These are phyloP conservation scores for Closterium sp. DNA, from an alignment of 139 green algal genomes.

Conservation along the genomic window DNA sequence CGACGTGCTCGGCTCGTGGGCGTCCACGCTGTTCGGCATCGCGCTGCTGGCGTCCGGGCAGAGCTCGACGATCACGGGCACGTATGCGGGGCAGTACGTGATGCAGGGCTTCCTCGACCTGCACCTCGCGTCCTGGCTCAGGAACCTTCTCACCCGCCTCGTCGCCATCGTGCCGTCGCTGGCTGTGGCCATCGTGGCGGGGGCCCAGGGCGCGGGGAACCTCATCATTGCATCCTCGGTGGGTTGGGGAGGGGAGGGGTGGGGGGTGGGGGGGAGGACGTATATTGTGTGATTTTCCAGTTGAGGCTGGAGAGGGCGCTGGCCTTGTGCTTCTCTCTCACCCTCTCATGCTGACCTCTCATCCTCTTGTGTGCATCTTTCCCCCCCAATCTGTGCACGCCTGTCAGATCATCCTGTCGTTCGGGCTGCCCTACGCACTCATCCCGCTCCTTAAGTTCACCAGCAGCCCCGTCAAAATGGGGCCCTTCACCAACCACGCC, in stretches of 20 bases:
- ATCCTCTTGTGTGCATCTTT: not conserved
- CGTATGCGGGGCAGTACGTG: constrained; percentile 80
- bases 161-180: constrained; percentile 57
- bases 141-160: constrained; percentile 54
- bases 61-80: constrained; percentile 75
- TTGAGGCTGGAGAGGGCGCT: too few species aligned
- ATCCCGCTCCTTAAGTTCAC: constrained; percentile 61
- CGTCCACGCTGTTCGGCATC: constrained; percentile 44
- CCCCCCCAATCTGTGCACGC: not conserved
- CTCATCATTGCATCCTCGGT: too few species aligned
- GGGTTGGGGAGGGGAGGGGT: not conserved
- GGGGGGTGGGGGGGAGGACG: not conserved
- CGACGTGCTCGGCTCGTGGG: constrained; percentile 23
- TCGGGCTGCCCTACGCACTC: constrained; percentile 62
- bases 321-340: too few species aligned
- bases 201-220: too few species aligned
- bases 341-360: not conserved
- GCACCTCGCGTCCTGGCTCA: constrained; percentile 47
- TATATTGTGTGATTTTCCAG: too few species aligned
- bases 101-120: constrained; percentile 67
- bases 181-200: not conserved
- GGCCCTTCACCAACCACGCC: constrained; percentile 38
- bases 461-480: constrained; percentile 49
- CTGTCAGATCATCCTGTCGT: constrained; percentile 49
- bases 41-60: constrained; percentile 63